A percentile compares a stretch with the other conserved stretches of the same genome.
phyloP scores from a whole-genome alignment of 352 stramenopile species.

The Pythium apleroticum region DNA sequence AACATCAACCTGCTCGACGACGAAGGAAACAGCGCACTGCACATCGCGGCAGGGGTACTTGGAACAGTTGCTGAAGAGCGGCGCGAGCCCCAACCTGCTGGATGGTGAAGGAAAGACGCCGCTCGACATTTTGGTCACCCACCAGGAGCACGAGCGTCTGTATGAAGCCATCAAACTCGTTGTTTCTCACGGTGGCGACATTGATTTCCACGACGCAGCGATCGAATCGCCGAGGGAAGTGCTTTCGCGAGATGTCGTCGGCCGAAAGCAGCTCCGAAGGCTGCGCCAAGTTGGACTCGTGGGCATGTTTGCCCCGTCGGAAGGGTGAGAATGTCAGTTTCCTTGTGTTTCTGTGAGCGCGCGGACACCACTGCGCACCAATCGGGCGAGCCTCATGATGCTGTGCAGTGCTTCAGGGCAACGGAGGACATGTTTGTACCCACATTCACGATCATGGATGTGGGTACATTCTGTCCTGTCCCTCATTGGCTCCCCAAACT shows the following conservation, averaged over 20 bases:
- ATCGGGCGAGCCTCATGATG: too few relatives aligned
- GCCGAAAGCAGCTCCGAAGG: neutral
- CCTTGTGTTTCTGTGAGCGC: too few relatives aligned
- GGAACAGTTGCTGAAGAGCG: neutral
- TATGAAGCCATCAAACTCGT: neutral
- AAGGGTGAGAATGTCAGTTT: neutral
- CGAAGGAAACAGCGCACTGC: neutral
- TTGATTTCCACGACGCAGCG: neutral
- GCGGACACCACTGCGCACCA: too few relatives aligned
- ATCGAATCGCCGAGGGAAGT: neutral
- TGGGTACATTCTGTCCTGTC: too few relatives aligned
- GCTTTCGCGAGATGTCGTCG: neutral
- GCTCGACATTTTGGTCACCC: neutral
- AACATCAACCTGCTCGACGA: neutral
- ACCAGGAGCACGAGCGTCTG: neutral
- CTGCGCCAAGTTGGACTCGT: neutral
- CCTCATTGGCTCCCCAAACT: too few relatives aligned
- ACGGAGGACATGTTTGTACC: too few relatives aligned
- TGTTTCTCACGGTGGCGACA: neutral
- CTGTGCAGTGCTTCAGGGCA: too few relatives aligned
- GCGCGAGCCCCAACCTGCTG: neutral
- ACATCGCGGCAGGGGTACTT: neutral
- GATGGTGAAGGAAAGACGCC: neutral
- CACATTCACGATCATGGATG: too few relatives aligned
- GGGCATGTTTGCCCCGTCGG: neutral